A percentile compares a stretch with the other conserved stretches of the same genome.
These are phyloP conservation scores for Curvularia spicifera DNA, from an alignment of 2,329 filamentous ascomycete genomes.

Conservation along the genomic window DNA sequence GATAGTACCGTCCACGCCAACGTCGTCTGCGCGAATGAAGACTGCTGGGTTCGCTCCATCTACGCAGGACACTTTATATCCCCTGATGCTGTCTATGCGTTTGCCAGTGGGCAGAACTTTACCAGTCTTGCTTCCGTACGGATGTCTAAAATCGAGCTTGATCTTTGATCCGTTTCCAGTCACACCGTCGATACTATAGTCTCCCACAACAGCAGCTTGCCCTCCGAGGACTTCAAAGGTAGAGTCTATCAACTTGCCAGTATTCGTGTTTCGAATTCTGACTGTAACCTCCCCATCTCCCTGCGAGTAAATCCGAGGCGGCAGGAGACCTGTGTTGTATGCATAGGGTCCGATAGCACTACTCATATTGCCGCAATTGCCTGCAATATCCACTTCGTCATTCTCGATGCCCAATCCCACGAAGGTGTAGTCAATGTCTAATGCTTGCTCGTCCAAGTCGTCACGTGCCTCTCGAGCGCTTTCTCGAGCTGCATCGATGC, in stretches of 20 bases:
- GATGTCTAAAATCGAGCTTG: conserved; percentile 66
- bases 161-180: conserved; percentile 64
- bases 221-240: conserved; percentile 61
- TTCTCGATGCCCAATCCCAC: conserved; percentile 70
- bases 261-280: conserved; percentile 74
- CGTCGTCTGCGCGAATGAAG: conserved; percentile 63
- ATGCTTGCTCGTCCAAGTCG: conserved; percentile 9
- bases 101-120: conserved; percentile 67
- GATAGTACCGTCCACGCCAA: conserved; percentile 59
- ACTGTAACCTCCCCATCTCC: conserved; percentile 56
- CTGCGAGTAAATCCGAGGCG: conserved; percentile 31
- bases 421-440: conserved; percentile 74
- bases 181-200: conserved; percentile 70
- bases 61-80: conserved; percentile 62
- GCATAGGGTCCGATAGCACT: conserved; percentile 71
- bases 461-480: conserved; percentile 2
- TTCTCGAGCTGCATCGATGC: conserved; percentile 20
- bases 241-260: conserved; percentile 66
- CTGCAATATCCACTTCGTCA: conserved; percentile 66
- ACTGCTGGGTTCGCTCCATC: conserved; percentile 70
- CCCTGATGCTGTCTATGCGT: conserved; percentile 58
- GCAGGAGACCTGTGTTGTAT: conserved; percentile 61
- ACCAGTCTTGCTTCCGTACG: conserved; percentile 69
- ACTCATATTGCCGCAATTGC: conserved; percentile 82
- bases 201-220: conserved; percentile 58